These are phyloP conservation scores for Clohesyomyces aquaticus DNA, from an alignment of 495 filamentous ascomycete species.

Conservation along the genomic window DNA sequence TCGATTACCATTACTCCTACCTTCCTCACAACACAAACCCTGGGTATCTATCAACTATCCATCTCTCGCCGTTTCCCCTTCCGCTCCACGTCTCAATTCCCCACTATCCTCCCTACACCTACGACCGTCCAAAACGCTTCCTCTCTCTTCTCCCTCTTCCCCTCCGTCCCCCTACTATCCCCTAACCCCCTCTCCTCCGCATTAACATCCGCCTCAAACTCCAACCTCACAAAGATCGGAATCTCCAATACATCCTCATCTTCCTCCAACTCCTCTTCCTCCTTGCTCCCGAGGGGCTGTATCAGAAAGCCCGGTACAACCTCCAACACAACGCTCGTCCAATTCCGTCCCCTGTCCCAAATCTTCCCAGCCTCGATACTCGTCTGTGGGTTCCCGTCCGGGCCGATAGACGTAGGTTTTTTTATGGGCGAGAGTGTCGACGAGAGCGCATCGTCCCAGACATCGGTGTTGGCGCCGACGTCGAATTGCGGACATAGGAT, in stretches of 20 bases:
- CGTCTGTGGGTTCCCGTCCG: conserved; percentile 19
- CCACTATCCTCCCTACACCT: conserved; percentile 75
- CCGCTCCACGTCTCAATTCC: background rate
- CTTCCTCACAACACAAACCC: too few species aligned
- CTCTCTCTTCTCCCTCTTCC: conserved; percentile 68
- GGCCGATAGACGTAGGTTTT: background rate
- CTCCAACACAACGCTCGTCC: conserved; percentile 89
- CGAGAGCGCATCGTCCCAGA: conserved; percentile 88
- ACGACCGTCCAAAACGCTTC: conserved; percentile 95
- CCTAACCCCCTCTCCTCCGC: conserved; percentile 61
- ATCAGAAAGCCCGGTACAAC: conserved; percentile 68
- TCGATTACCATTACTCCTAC: too few species aligned
- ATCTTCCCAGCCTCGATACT: conserved; percentile 85
- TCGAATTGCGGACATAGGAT: conserved; percentile 94
- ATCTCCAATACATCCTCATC: conserved; percentile 94
- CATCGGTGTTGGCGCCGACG: conserved; percentile 91
- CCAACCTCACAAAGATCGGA: conserved; percentile 86
- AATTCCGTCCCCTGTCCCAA: conserved; percentile 93
- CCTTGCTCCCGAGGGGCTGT: conserved; percentile 33
- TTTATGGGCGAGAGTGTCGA: conserved; percentile 42
- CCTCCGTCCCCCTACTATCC: conserved; percentile 49
- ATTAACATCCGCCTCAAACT: conserved; percentile 83
- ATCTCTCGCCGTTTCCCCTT: too few species aligned
- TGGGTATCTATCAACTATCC: too few species aligned
- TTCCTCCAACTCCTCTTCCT: conserved; percentile 54